These are phyloP conservation scores for Lactifluus subvellereus DNA, from an alignment of 768 basidiomycete genomes.

Conservation along the genomic window DNA sequence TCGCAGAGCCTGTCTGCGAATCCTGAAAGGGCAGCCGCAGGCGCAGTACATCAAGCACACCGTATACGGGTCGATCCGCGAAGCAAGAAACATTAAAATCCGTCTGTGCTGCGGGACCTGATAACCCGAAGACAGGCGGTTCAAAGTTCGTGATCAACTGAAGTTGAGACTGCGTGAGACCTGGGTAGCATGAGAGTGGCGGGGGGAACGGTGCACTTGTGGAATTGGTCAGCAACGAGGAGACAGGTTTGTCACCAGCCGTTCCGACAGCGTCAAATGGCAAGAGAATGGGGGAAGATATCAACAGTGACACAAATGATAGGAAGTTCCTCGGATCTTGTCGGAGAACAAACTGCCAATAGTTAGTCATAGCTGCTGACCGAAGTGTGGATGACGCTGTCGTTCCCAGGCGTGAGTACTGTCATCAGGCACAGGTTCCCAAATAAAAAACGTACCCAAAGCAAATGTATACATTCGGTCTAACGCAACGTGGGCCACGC, in stretches of 20 bases:
- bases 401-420: not conserved
- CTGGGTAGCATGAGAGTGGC: slow-evolving; percentile 57
- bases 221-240: slow-evolving; percentile 39
- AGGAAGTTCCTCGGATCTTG: slow-evolving; percentile 40
- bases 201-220: slow-evolving; percentile 47
- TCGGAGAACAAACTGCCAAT: slow-evolving; percentile 50
- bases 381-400: slow-evolving; percentile 55
- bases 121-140: slow-evolving; percentile 45
- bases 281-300: slow-evolving; percentile 44
- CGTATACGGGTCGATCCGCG: slow-evolving; percentile 55
- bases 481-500: slow-evolving; percentile 36
- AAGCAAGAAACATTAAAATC: slow-evolving; percentile 49
- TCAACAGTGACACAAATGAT: slow-evolving; percentile 43
- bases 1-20: slow-evolving; percentile 36
- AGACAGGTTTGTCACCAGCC: slow-evolving; percentile 30
- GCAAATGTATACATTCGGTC: slow-evolving; percentile 59
- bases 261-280: slow-evolving; percentile 51
- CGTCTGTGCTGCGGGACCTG: slow-evolving; percentile 30
- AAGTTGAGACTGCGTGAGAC: slow-evolving; percentile 37
- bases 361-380: slow-evolving; percentile 41
- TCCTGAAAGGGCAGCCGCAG: slow-evolving; percentile 54
- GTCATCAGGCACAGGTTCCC: not conserved
- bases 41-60: slow-evolving; percentile 51
- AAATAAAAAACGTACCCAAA: slow-evolving; percentile 38
- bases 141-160: slow-evolving; percentile 45